phyloP scores from a whole-genome alignment of 2,329 filamentous ascomycete genomes.

The Exophiala sp. region DNA sequence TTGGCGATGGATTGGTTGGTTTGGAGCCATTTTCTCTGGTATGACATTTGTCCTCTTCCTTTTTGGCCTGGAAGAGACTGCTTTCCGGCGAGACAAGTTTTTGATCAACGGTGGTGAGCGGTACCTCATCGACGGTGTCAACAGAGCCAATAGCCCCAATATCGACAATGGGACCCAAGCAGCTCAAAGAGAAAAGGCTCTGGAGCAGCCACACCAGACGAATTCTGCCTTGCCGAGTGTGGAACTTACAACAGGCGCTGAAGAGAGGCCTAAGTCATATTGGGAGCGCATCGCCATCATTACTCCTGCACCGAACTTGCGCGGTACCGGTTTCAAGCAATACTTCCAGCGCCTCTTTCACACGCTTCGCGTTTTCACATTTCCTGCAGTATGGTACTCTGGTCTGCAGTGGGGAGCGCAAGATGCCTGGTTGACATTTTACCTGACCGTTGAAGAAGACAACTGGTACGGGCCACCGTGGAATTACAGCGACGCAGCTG shows the following conservation, averaged over 20 bases:
- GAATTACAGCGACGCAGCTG: slow-evolving; percentile 53
- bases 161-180: not conserved
- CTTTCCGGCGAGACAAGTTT: slow-evolving; percentile 22
- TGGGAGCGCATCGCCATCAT: slow-evolving; percentile 55
- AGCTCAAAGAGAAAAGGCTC: slow-evolving; percentile 11
- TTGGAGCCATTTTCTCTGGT: slow-evolving; percentile 50
- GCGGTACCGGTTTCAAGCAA: slow-evolving; percentile 53
- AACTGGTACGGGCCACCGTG: slow-evolving; percentile 54
- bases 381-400: slow-evolving; percentile 56
- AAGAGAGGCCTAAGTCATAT: slow-evolving; percentile 47
- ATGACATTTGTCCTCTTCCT: slow-evolving; percentile 48
- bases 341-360: slow-evolving; percentile 53
- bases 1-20: slow-evolving; percentile 56
- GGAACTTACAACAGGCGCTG: slow-evolving; percentile 13
- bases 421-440: slow-evolving; percentile 59
- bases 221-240: slow-evolving; percentile 8
- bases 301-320: slow-evolving; percentile 54
- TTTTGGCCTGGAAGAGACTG: slow-evolving; percentile 54
- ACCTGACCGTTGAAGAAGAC: slow-evolving; percentile 57
- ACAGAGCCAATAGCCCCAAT: slow-evolving; percentile 8
- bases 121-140: slow-evolving; percentile 19
- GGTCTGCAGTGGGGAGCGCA: slow-evolving; percentile 59
- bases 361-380: slow-evolving; percentile 55
- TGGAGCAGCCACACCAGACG: not conserved
- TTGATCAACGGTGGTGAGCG: slow-evolving; percentile 21